These are phyloP conservation scores for Sporisorium reilianum DNA, from an alignment of 1,284 basidiomycete genomes.

Conservation along the genomic window DNA sequence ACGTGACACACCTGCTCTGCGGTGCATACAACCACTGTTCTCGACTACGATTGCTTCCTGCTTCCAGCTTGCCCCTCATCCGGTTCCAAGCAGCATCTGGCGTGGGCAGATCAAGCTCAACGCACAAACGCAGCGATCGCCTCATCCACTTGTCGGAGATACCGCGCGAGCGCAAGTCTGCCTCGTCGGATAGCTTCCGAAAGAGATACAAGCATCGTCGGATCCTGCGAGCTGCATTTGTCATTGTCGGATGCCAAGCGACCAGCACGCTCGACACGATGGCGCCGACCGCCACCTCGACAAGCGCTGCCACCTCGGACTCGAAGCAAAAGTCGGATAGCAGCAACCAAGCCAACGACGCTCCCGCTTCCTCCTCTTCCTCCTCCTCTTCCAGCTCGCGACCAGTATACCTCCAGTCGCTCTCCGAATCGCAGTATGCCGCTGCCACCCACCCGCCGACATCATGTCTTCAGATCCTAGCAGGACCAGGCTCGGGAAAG, in stretches of 20 bases:
- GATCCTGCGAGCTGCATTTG: neutral
- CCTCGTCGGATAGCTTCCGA: conserved; percentile 8
- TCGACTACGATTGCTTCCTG: neutral
- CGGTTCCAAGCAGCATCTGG: neutral
- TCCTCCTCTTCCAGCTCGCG: no score
- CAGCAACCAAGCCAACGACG: conserved; percentile 7
- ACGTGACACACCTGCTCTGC: conserved; percentile 2
- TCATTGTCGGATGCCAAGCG: neutral
- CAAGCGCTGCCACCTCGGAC: neutral
- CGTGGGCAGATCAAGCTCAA: neutral
- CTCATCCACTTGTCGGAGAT: neutral
- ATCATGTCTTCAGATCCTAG: conserved; percentile 64
- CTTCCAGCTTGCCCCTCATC: neutral
- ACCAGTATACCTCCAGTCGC: conserved; percentile 38
- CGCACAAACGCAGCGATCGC: neutral
- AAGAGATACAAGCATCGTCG: neutral
- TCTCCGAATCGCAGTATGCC: conserved; percentile 57
- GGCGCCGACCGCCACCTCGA: conserved; percentile 14
- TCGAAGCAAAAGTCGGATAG: neutral
- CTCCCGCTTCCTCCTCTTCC: no score
- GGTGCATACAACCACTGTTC: neutral
- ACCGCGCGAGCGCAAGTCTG: neutral
- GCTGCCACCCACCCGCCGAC: conserved; percentile 61
- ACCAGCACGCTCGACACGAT: conserved; percentile 1
- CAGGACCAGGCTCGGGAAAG: conserved; percentile 68